A percentile compares a stretch with the other conserved stretches of the same genome.
Evolutionary conservation across 2,329 filamentous ascomycete genomes (phyloP).

Genomic region (Aspergillus novofumigatus): DNA sequence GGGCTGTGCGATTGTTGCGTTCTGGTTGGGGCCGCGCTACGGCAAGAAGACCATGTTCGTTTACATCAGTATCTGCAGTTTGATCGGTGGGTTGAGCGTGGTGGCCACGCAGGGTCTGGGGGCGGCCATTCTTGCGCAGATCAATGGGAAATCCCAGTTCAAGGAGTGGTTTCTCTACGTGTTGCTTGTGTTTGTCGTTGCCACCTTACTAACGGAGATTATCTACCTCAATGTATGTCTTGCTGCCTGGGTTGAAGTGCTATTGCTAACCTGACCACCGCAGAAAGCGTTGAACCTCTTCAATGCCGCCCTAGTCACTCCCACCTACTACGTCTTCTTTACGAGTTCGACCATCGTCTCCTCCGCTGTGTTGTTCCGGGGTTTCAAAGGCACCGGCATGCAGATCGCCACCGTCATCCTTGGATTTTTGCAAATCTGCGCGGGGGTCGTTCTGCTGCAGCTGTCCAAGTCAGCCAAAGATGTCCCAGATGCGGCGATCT

Average conservation of each 20-base stretch:
- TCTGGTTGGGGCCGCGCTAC: slow-evolving; percentile 81
- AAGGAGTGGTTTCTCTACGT: slow-evolving; percentile 98
- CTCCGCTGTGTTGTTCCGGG: slow-evolving; percentile 84
- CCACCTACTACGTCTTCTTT: slow-evolving; percentile 98
- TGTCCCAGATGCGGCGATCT: slow-evolving; percentile 87
- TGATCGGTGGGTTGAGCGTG: slow-evolving; percentile 89
- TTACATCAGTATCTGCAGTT: slow-evolving; percentile 92
- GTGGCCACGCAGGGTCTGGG: slow-evolving; percentile 92
- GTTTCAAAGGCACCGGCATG: slow-evolving; percentile 80
- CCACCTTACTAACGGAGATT: slow-evolving; percentile 88
- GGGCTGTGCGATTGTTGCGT: slow-evolving; percentile 65
- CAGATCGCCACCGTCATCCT: slow-evolving; percentile 86
- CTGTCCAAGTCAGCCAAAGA: slow-evolving; percentile 98
- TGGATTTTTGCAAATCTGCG: slow-evolving; percentile 90
- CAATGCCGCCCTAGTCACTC: slow-evolving; percentile 94
- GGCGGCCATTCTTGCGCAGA: slow-evolving; percentile 83
- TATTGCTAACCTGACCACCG: slow-evolving; percentile 9
- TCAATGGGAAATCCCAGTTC: slow-evolving; percentile 77
- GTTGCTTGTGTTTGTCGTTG: slow-evolving; percentile 81
- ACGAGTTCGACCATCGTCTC: slow-evolving; percentile 93
- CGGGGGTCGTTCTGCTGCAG: slow-evolving; percentile 86
- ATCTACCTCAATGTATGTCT: slow-evolving; percentile 88
- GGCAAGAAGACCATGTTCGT: slow-evolving; percentile 98
- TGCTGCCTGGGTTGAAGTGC: not conserved
- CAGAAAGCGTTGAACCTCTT: slow-evolving; percentile 98